These are phyloP conservation scores for Collariella sp. DNA, from an alignment of 495 filamentous ascomycete species.

Conservation along the genomic window DNA sequence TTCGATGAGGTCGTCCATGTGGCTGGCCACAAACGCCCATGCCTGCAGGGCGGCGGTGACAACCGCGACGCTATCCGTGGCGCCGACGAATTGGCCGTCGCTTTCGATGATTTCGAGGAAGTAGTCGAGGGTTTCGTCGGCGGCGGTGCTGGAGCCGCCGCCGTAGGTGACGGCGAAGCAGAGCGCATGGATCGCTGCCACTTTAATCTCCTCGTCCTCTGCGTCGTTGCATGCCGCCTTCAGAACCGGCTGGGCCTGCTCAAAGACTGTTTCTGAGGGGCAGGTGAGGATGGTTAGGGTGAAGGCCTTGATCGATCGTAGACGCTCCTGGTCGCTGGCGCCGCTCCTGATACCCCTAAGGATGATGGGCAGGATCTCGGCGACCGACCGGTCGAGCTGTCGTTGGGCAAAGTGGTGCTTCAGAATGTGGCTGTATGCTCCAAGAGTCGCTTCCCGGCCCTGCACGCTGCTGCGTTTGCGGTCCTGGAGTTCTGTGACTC, in stretches of 20 bases:
- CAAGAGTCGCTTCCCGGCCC: conserved; percentile 65
- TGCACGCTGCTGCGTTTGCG: conserved; percentile 73
- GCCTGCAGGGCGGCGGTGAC: conserved; percentile 77
- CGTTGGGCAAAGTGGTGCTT: conserved; percentile 65
- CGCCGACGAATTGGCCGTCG: conserved; percentile 68
- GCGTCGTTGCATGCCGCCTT: conserved; percentile 66
- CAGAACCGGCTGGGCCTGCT: conserved; percentile 52
- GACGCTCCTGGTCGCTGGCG: conserved; percentile 61
- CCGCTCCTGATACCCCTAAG: conserved; percentile 64
- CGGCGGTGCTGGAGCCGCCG: conserved; percentile 62
- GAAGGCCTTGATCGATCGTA: conserved; percentile 65
- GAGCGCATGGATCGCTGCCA: conserved; percentile 67
- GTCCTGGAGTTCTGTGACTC: conserved; percentile 75
- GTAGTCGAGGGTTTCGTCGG: conserved; percentile 70
- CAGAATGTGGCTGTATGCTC: conserved; percentile 60
- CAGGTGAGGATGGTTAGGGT: conserved; percentile 67
- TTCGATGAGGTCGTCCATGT: conserved; percentile 69
- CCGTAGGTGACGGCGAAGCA: conserved; percentile 66
- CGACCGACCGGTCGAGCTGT: conserved; percentile 50
- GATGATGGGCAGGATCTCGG: conserved; percentile 63
- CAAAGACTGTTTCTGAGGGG: conserved; percentile 61
- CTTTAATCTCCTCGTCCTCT: conserved; percentile 55
- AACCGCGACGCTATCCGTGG: conserved; percentile 63
- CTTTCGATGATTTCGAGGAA: conserved; percentile 79
- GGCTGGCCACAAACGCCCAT: conserved; percentile 82